Conservation (phyloP, 768 basidiomycete species). For the Trametes maxima region DNA sequence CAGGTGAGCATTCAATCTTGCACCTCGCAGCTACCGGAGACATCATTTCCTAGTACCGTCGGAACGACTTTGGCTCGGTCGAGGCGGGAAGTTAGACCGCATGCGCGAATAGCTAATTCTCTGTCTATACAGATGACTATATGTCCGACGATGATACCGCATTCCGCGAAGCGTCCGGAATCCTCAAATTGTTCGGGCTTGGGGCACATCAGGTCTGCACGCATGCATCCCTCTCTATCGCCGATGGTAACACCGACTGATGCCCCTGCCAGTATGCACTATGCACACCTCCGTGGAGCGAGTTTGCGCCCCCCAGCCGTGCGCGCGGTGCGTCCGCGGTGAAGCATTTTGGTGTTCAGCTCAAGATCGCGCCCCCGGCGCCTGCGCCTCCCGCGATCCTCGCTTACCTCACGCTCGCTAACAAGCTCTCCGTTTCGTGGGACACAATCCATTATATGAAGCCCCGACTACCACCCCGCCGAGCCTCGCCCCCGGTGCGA, state of each 20-base stretch:
- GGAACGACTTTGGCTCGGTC: conserved; percentile 6
- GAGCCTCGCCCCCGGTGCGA: conserved; percentile 18
- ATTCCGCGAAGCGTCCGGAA: conserved; percentile 48
- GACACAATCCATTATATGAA: conserved; percentile 30
- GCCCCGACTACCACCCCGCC: conserved; percentile 30
- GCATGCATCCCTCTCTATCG: conserved; percentile 21
- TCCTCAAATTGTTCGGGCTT: conserved; percentile 64
- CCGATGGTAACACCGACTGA: not conserved
- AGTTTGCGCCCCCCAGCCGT: conserved; percentile 45
- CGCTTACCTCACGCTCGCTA: conserved; percentile 59
- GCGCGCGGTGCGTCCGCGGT: conserved; percentile 22
- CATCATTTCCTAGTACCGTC: not conserved
- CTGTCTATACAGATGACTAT: conserved; percentile 47
- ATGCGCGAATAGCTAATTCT: not conserved
- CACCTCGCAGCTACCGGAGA: not conserved
- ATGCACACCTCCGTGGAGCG: conserved; percentile 57
- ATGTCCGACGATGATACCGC: conserved; percentile 36
- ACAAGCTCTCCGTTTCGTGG: conserved; percentile 29
- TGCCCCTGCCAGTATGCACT: conserved; percentile 55
- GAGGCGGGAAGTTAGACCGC: not conserved
- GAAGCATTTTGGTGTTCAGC: conserved; percentile 28
- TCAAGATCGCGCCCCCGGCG: conserved; percentile 56
- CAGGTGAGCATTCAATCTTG: conserved; percentile 47
- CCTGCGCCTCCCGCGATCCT: conserved; percentile 74
- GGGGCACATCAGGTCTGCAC: conserved; percentile 62